Evolutionary conservation across 768 basidiomycete species (phyloP), one percentile per base, ranked within the genome.

Genomic region (Nidula microcarpa): DNA sequence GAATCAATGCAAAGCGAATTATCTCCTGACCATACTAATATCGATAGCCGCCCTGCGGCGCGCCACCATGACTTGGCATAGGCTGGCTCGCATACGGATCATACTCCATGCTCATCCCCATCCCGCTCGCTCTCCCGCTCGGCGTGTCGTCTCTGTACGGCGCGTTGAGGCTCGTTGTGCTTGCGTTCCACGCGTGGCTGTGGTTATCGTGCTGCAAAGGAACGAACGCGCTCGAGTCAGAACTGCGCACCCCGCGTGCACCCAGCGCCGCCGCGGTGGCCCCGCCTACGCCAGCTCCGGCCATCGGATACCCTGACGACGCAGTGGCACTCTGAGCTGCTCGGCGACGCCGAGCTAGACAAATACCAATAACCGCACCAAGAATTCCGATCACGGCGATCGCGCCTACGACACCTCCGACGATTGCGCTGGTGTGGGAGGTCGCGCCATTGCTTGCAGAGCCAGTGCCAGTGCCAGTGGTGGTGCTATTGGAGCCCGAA

Each of bases 221-320:
- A 49, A 86, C 72, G 61, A 89, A 89, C 35, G 86, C 79, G 56
- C 84, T 85, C 60, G 85, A 82, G 70, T 86, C 81, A 56, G 85
- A 84, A 68, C 68, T 68, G 39, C 83, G 70, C 51, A 64, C 59
- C 52, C 65, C 75, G 30, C 67, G 59, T 44, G 57, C 58, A 55
- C 53, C 60, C 37, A 60, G 56, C 49, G 60, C 61, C 30, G 60
- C 61, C 30, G 62, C 64, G 30, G 62, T 62, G 43, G 54, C 61
- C 41, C 60, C 65, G 23, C 69, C 70, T 14, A 62, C 68, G 14
- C 52, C 61, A 30, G 23, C 23, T n/a, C 57, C 59, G 52, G 63
- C 53, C 55, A 61, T 56, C 33, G 48, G 61, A 46, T 67, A 69
- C 44, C 65, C 62, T 10, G 63, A 55, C 14, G 66, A 57, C 6